Evolutionary conservation across 2,329 filamentous ascomycete species (phyloP).

Genomic region (Paracoccidioides brasiliensis): DNA sequence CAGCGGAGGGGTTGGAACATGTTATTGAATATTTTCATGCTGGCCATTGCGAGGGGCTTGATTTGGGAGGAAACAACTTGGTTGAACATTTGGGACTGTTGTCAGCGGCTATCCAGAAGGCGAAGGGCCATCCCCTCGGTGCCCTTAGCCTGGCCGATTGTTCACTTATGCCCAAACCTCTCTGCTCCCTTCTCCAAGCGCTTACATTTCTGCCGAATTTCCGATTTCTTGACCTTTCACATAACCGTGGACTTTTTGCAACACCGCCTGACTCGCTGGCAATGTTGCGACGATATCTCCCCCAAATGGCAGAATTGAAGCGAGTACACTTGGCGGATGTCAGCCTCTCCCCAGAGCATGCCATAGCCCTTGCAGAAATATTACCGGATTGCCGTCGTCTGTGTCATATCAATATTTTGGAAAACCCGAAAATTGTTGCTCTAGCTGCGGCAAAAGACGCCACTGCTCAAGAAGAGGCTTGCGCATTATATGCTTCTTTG

Average conservation of each 20-base stretch:
- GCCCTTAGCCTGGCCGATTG: conserved; percentile 79
- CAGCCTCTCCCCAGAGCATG: conserved; percentile 70
- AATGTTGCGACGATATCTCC: conserved; percentile 69
- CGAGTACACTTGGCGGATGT: conserved; percentile 80
- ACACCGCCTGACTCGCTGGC: conserved; percentile 59
- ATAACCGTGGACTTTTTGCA: conserved; percentile 71
- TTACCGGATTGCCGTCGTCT: conserved; percentile 69
- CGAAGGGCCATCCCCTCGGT: conserved; percentile 48
- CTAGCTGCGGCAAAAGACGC: conserved; percentile 69
- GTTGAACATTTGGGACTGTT: conserved; percentile 37
- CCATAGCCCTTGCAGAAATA: conserved; percentile 80
- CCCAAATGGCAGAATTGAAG: conserved; percentile 63
- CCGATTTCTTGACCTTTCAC: conserved; percentile 81
- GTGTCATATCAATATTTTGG: conserved; percentile 74
- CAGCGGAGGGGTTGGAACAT: conserved; percentile 59
- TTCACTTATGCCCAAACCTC: conserved; percentile 57
- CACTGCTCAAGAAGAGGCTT: conserved; percentile 78
- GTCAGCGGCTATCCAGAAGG: conserved; percentile 26
- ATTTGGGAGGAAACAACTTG: conserved; percentile 74
- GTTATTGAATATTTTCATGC: conserved; percentile 63
- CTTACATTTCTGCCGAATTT: conserved; percentile 58
- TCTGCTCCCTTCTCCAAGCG: conserved; percentile 63
- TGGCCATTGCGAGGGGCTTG: conserved; percentile 72
- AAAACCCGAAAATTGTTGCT: conserved; percentile 52
- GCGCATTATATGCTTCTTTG: conserved; percentile 80